Percentiles rank a stretch among this genome's conserved stretches.
These are phyloP conservation scores for Mortierella sp. DNA, from an alignment of 371 early-diverging fungal genomes.

Conservation along the genomic window DNA sequence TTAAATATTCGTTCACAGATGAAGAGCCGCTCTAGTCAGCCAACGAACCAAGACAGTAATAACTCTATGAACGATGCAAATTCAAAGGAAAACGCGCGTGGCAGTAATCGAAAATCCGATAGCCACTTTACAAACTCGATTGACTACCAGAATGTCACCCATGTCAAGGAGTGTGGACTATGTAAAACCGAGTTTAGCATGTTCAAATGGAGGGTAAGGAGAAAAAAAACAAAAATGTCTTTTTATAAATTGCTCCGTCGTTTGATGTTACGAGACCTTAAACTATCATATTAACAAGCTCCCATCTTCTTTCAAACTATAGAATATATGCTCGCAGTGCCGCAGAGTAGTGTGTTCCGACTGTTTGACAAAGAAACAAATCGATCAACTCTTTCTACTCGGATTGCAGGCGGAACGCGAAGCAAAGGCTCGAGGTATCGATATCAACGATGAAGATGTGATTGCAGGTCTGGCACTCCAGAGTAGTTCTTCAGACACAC, in stretches of 20 bases:
- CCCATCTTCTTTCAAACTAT: neutral
- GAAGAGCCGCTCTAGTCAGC: slow-evolving; percentile 40
- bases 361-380: slow-evolving; percentile 58
- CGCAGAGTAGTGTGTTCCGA: slow-evolving; percentile 60
- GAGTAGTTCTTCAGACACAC: neutral
- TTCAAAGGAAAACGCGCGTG: slow-evolving; percentile 14
- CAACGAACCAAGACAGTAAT: neutral
- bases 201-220: slow-evolving; percentile 53
- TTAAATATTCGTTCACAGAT: slow-evolving; percentile 16
- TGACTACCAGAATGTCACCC: slow-evolving; percentile 29
- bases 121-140: slow-evolving; percentile 23
- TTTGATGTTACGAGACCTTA: neutral
- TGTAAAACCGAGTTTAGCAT: slow-evolving; percentile 60
- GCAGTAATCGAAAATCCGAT: slow-evolving; percentile 50
- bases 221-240: neutral
- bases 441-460: neutral
- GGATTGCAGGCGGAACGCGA: slow-evolving; percentile 45
- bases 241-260: neutral
- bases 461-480: neutral
- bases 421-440: slow-evolving; percentile 19
- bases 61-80: neutral
- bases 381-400: slow-evolving; percentile 42
- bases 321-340: slow-evolving; percentile 63
- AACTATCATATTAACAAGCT: neutral
- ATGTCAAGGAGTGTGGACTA: slow-evolving; percentile 57